Base-by-base conservation (phyloP, 306 rosid species). In the Rosa lucieae region DNA sequence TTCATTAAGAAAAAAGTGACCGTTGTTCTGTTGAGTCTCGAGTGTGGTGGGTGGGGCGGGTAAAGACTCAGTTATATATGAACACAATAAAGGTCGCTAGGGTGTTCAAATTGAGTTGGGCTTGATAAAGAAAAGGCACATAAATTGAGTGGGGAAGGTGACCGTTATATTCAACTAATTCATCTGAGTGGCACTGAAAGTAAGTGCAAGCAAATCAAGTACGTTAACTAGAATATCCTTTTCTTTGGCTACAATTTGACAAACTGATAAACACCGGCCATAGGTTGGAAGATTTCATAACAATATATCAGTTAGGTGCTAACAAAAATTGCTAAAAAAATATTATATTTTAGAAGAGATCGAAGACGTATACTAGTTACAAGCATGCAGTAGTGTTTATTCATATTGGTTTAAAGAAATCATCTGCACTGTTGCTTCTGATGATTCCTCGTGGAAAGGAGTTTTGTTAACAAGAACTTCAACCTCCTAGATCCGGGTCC, bases 401-500 rank as follows among this genome's bases (percentile, higher is more conserved):
- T 79, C 21, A 47, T 59, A 29, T 79, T 29, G 42, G 21, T 3
- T 4, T 3, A 17, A 63, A 73, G 42, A 35, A 73, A 76, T 86
- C 83, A 93, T 89, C 82, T 85, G 89, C 98, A 94, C 77, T 88
- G 97, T 77, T 83, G 91, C 75, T 77, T 90, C 37, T 46, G 85
- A 70, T 77, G 83, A 47, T 76, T 84, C 81, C 86, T 87, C 32
- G 80, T 74, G 32, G 86, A 82, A 9, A 89, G 55, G 75, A 85
- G 71, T 59, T 85, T 90, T n/a, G 75, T 77, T 18, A 94, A 84
- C 77, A 85, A 46, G 72, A 74, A 82, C 61, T 85, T 90, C 0
- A 94, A 71, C 88, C 92, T 92, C 86, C 92, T 87, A 65, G 97
- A 87, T 23, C 90, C 92, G 0, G 85, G 79, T 59, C 98, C 93